Conservation (phyloP, 202 grass and related monocot genomes). For the Carex arenaria region DNA sequence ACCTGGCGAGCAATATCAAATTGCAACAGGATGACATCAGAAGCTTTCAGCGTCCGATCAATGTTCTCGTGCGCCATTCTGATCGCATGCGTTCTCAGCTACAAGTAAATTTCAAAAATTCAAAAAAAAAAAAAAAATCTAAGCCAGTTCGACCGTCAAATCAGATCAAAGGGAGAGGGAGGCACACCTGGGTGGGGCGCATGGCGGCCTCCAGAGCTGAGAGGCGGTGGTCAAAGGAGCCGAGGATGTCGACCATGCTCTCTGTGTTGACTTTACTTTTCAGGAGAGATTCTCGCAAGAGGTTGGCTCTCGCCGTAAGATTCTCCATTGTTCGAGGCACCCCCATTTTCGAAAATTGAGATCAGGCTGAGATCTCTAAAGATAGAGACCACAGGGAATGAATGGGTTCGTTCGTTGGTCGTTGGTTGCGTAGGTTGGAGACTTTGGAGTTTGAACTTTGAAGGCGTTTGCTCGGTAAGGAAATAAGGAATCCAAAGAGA, state of each 20-base stretch:
- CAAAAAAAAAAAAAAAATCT: not conserved
- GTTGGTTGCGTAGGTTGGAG: not conserved
- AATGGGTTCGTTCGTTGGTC: not conserved
- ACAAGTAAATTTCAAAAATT: not conserved
- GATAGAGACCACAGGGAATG: not conserved
- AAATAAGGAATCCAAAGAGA: not conserved
- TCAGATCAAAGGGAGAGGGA: not conserved
- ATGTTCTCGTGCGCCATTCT: conserved; percentile 66
- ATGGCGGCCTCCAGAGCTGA: conserved; percentile 42
- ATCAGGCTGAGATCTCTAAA: not conserved
- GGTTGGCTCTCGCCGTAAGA: conserved; percentile 29
- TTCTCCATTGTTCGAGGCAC: conserved; percentile 23
- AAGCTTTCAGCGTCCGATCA: conserved; percentile 49
- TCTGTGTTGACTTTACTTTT: conserved; percentile 45
- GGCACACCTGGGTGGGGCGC: conserved; percentile 50
- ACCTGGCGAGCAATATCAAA: conserved; percentile 54
- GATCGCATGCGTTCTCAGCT: conserved; percentile 55
- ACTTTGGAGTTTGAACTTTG: too few species aligned
- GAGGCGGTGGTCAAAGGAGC: conserved; percentile 45
- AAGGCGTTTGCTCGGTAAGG: not conserved
- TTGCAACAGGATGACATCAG: conserved; percentile 48
- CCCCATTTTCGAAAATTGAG: not conserved
- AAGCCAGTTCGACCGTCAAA: not conserved
- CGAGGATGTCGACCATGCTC: conserved; percentile 44
- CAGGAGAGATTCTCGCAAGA: conserved; percentile 39